These are phyloP conservation scores for Rhodotorula sp. DNA, from an alignment of 1,284 basidiomycete species.

Conservation along the genomic window DNA sequence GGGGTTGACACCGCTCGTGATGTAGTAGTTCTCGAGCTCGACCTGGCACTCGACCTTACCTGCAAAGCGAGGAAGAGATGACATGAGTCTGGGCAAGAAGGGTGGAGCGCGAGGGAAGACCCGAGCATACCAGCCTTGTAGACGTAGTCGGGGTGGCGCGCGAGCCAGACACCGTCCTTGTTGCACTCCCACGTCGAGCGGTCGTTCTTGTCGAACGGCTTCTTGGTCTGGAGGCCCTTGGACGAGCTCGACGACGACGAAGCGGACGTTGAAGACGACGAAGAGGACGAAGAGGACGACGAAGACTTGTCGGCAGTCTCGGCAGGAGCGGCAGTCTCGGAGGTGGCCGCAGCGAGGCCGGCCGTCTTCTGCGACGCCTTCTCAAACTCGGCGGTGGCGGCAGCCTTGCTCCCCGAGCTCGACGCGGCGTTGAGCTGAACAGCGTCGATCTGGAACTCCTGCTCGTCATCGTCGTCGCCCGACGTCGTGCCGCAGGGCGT, in stretches of 20 bases:
- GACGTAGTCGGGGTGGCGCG: slow-evolving; percentile 11
- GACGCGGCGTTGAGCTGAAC: neutral
- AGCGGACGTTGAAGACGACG: neutral
- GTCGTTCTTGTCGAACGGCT: slow-evolving; percentile 20
- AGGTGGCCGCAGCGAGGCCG: neutral
- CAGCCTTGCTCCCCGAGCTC: neutral
- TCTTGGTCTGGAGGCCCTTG: neutral
- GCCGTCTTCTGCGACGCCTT: neutral
- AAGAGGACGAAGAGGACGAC: neutral
- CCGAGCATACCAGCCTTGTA: neutral
- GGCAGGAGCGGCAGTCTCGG: neutral
- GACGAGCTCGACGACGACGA: neutral
- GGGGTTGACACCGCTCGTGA: neutral
- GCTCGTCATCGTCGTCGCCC: slow-evolving; percentile 1
- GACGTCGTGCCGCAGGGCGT: slow-evolving; percentile 3
- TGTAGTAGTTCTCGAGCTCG: slow-evolving; percentile 13
- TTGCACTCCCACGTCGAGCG: slow-evolving; percentile 32
- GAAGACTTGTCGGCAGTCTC: too few species aligned
- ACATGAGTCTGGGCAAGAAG: too few species aligned
- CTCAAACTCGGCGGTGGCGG: neutral
- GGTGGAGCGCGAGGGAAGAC: too few species aligned
- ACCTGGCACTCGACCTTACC: slow-evolving; percentile 29
- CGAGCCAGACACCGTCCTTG: slow-evolving; percentile 29
- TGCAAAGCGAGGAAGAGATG: too few species aligned
- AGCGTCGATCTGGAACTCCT: slow-evolving; percentile 7